Evolutionary conservation across 2,329 filamentous ascomycete species (phyloP).

Genomic region (Alternaria triticina): DNA sequence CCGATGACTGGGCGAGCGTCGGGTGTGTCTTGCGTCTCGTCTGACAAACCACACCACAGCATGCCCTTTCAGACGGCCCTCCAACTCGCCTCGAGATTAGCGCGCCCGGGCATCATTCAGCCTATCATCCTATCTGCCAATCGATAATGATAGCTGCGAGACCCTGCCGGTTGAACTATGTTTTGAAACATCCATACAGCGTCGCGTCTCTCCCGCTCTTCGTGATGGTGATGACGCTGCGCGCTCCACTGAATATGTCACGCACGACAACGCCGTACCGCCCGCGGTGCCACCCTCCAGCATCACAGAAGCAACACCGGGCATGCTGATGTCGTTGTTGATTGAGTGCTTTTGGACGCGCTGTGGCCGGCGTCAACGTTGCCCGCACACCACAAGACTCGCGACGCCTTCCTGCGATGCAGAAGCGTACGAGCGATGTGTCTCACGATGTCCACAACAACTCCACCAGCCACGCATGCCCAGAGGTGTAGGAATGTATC

Average conservation of each 20-base stretch:
- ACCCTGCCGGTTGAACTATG: conserved; percentile 36
- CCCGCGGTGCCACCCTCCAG: conserved; percentile 38
- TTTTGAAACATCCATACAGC: conserved; percentile 46
- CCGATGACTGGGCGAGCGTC: conserved; percentile 12
- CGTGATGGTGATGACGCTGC: conserved; percentile 34
- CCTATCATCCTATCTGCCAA: conserved; percentile 44
- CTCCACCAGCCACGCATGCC: conserved; percentile 11
- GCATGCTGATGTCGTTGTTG: conserved; percentile 17
- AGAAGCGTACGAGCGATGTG: conserved; percentile 19
- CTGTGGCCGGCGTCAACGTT: conserved; percentile 21
- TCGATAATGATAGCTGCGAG: conserved; percentile 47
- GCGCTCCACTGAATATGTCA: conserved; percentile 21
- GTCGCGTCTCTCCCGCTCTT: conserved; percentile 20
- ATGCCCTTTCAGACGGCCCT: conserved; percentile 14
- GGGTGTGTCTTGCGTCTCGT: conserved; percentile 27
- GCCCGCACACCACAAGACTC: conserved; percentile 20
- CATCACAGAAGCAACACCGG: conserved; percentile 25
- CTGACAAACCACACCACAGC: conserved; percentile 22
- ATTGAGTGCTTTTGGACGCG: conserved; percentile 24
- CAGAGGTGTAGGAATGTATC: conserved; percentile 19
- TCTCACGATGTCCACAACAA: conserved; percentile 12
- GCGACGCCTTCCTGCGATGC: conserved; percentile 10
- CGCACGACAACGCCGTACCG: conserved; percentile 35
- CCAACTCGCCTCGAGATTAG: conserved; percentile 26
- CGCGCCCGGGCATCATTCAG: conserved; percentile 32